These are phyloP conservation scores for barley (Hordeum vulgare) DNA, from an alignment of 176 grass and related monocot genomes.

Conservation along the genomic window DNA sequence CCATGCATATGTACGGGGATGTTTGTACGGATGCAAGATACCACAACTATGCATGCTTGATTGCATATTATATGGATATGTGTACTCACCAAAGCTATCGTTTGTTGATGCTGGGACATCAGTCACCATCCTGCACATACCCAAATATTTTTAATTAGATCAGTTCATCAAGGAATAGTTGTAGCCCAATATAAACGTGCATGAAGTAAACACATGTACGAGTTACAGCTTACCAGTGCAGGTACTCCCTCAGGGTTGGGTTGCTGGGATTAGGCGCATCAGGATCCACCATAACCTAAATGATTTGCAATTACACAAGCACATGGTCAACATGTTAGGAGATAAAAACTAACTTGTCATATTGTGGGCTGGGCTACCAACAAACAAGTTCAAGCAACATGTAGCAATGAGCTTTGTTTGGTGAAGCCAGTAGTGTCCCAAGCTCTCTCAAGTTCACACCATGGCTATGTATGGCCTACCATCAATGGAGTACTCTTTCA, in stretches of 20 bases:
- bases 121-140: slow-evolving; percentile 64
- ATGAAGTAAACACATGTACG: neutral
- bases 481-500: slow-evolving; percentile 18
- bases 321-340: slow-evolving; percentile 33
- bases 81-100: slow-evolving; percentile 69
- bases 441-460: slow-evolving; percentile 10
- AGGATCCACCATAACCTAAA: slow-evolving; percentile 93
- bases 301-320: slow-evolving; percentile 36
- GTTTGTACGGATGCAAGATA: neutral
- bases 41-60: neutral
- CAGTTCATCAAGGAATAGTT: neutral
- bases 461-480: slow-evolving; percentile 20
- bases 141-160: slow-evolving; percentile 4
- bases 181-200: neutral
- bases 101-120: slow-evolving; percentile 83
- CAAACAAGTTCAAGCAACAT: slow-evolving; percentile 1
- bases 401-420: neutral
- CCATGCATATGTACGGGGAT: neutral
- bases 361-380: neutral
- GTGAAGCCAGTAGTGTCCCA: slow-evolving; percentile 9
- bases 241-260: slow-evolving; percentile 67
- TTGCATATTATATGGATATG: neutral
- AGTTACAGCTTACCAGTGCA: slow-evolving; percentile 67
- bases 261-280: slow-evolving; percentile 92
- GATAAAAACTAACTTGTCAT: slow-evolving; percentile 28